phyloP scores from a whole-genome alignment of 352 stramenopile genomes.

The Phytophthora brassicae region DNA sequence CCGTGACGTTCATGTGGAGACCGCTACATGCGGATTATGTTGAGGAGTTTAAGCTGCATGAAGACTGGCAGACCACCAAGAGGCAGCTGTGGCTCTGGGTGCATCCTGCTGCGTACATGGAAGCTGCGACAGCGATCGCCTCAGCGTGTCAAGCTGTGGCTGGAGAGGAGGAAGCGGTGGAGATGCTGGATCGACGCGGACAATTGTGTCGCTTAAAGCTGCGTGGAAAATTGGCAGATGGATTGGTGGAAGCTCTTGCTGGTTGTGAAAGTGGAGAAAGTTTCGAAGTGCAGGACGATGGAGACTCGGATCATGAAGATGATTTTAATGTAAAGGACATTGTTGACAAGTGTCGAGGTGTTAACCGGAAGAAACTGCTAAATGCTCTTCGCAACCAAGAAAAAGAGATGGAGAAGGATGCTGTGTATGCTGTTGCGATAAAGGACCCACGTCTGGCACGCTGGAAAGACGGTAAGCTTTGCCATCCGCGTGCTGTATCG shows the following conservation, averaged over 20 bases:
- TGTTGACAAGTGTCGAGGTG: slow-evolving; percentile 2
- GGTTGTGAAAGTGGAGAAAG: not conserved
- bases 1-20: slow-evolving; percentile 78
- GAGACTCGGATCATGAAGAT: slow-evolving; percentile 56
- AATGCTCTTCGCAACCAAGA: slow-evolving; percentile 9
- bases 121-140: slow-evolving; percentile 61
- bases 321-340: slow-evolving; percentile 31
- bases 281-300: slow-evolving; percentile 17
- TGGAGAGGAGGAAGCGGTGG: slow-evolving; percentile 45
- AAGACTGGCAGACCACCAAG: slow-evolving; percentile 48
- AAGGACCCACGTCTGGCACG: slow-evolving; percentile 47
- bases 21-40: slow-evolving; percentile 41
- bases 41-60: slow-evolving; percentile 35
- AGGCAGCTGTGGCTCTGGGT: slow-evolving; percentile 83
- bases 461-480: slow-evolving; percentile 4
- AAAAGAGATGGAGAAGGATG: slow-evolving; percentile 5
- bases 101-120: slow-evolving; percentile 74
- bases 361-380: slow-evolving; percentile 29
- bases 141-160: slow-evolving; percentile 51
- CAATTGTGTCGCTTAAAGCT: slow-evolving; percentile 67
- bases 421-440: slow-evolving; percentile 41
- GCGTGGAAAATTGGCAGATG: slow-evolving; percentile 49
- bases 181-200: slow-evolving; percentile 71
- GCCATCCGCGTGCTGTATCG: not conserved
- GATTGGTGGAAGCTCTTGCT: slow-evolving; percentile 34